Conservation (phyloP, 2,329 filamentous ascomycete genomes). For the Sarocladium oryzae region DNA sequence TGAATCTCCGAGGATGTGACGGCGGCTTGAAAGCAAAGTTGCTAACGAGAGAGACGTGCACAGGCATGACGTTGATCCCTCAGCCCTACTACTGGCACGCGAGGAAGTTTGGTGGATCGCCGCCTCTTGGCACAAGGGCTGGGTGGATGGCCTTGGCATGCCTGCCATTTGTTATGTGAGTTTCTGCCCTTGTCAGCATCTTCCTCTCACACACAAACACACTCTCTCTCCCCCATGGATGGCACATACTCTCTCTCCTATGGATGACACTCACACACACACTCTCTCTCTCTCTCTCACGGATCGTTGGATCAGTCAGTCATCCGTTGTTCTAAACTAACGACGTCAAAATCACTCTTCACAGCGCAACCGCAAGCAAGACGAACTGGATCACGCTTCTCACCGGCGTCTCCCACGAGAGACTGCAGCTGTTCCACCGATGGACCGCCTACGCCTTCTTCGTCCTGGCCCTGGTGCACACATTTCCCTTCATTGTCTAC, state of each 20-base stretch:
- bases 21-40: too few relatives aligned
- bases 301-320: too few relatives aligned
- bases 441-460: conserved; percentile 52
- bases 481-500: conserved; percentile 52
- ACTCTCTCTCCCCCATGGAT: too few relatives aligned
- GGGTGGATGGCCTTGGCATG: conserved; percentile 47
- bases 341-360: too few relatives aligned
- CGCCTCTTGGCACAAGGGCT: conserved; percentile 44
- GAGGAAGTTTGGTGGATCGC: conserved; percentile 40
- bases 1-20: too few relatives aligned
- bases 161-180: conserved; percentile 42
- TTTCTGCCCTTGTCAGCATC: background rate
- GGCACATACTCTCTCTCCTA: too few relatives aligned
- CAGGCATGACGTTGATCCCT: conserved; percentile 40
- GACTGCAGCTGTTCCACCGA: conserved; percentile 48
- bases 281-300: background rate
- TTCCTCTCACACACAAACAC: too few relatives aligned
- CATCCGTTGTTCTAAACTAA: too few relatives aligned
- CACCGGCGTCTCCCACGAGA: conserved; percentile 51
- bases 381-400: conserved; percentile 47
- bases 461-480: conserved; percentile 48
- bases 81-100: conserved; percentile 51
- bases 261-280: too few relatives aligned
- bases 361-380: conserved; percentile 33
- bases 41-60: too few relatives aligned